phyloP scores from a whole-genome alignment of 73 alveolate species.

The Tetrahymena elliotti region DNA sequence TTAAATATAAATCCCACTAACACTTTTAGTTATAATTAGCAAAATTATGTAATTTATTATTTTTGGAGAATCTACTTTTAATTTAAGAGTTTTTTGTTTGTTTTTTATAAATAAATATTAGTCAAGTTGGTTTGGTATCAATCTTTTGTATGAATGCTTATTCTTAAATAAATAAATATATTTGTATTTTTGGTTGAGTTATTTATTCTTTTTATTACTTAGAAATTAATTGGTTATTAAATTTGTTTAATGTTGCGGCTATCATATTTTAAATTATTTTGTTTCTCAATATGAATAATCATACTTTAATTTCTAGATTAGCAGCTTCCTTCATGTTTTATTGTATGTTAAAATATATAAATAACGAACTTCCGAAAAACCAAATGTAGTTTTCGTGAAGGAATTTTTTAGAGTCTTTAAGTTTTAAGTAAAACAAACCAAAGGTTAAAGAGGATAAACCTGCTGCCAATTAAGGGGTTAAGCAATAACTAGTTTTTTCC shows the following conservation, averaged over 20 bases:
- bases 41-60: not conserved
- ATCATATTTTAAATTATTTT: too few relatives aligned
- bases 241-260: not conserved
- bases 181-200: too few relatives aligned
- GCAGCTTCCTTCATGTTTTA: constrained; percentile 1
- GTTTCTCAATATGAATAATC: too few relatives aligned
- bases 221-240: not conserved
- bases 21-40: not conserved
- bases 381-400: not conserved
- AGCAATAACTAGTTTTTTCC: not conserved
- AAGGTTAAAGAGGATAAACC: not conserved
- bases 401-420: not conserved
- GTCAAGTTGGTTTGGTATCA: not conserved
- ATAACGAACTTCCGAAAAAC: not conserved
- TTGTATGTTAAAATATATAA: not conserved
- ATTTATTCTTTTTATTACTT: not conserved
- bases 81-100: not conserved
- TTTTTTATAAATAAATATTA: too few relatives aligned
- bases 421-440: not conserved
- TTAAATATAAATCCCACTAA: not conserved
- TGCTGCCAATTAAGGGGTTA: not conserved
- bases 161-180: too few relatives aligned
- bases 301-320: not conserved
- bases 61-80: not conserved
- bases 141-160: too few relatives aligned